These are phyloP conservation scores for Parafenestella ontariensis DNA, from an alignment of 2,329 filamentous ascomycete genomes.

Conservation along the genomic window DNA sequence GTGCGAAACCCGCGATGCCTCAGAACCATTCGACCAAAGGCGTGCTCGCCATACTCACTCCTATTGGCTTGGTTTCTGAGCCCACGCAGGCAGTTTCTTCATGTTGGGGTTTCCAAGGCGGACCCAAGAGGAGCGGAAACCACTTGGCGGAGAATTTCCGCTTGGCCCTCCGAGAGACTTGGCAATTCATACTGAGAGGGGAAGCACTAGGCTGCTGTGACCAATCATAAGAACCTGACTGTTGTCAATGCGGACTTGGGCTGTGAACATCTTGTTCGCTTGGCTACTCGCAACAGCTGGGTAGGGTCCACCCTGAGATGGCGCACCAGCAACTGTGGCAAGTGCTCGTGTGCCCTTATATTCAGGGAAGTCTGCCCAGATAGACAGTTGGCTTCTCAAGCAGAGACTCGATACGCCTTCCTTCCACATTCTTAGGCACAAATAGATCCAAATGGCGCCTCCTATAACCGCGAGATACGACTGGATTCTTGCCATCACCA, in stretches of 20 bases:
- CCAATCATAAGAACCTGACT: conserved; percentile 9
- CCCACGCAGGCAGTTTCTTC: conserved; percentile 1
- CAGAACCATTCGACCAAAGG: conserved; percentile 9
- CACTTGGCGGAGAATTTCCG: conserved; percentile 16
- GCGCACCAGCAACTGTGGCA: conserved; percentile 12
- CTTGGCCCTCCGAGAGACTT: conserved; percentile 14
- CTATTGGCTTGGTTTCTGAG: conserved; percentile 15
- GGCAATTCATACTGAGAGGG: conserved; percentile 8
- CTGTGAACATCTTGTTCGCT: conserved; percentile 9
- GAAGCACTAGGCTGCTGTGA: not conserved
- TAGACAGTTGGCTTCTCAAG: not conserved
- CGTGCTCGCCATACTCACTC: conserved; percentile 3
- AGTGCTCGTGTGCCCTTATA: conserved; percentile 16
- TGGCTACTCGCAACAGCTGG: conserved; percentile 7
- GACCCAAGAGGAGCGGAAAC: conserved; percentile 17
- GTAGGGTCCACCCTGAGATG: conserved; percentile 1
- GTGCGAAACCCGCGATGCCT: conserved; percentile 9
- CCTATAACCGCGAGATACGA: conserved; percentile 43
- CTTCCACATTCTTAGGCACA: not conserved
- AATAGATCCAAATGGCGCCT: conserved; percentile 22
- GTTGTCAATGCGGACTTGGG: conserved; percentile 1
- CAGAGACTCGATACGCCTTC: not conserved
- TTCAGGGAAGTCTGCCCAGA: conserved; percentile 2
- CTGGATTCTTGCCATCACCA: conserved; percentile 52
- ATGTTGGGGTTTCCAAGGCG: conserved; percentile 18